Evolutionary conservation across 1,284 basidiomycete species (phyloP).

Genomic region (Ganoderma leucocontextum): DNA sequence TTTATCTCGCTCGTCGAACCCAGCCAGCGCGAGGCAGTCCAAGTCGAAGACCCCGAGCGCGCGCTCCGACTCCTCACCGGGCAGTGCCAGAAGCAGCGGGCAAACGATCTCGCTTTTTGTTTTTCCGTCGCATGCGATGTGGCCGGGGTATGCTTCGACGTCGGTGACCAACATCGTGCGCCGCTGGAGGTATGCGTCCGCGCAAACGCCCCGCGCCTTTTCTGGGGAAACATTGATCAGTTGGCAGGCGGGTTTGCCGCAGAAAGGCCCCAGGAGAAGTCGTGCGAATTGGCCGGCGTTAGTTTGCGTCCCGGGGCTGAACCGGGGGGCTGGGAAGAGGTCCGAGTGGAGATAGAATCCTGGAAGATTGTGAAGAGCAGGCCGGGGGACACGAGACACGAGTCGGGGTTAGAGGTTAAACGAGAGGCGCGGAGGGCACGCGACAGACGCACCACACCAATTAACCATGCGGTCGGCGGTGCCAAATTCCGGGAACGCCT

Average conservation of each 20-base stretch:
- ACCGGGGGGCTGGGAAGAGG: slow-evolving; percentile 64
- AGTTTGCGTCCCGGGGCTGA: slow-evolving; percentile 17
- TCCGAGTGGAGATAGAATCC: slow-evolving; percentile 84
- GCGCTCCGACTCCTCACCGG: slow-evolving; percentile 41
- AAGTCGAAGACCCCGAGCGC: slow-evolving; percentile 85
- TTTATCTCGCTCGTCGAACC: slow-evolving; percentile 80
- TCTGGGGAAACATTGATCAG: slow-evolving; percentile 70
- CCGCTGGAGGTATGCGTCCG: slow-evolving; percentile 70
- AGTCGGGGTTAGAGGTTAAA: background rate
- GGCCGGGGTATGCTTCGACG: slow-evolving; percentile 84
- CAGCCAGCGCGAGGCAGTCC: slow-evolving; percentile 77
- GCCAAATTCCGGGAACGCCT: slow-evolving; percentile 72
- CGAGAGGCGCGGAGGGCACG: background rate
- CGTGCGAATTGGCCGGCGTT: slow-evolving; percentile 24
- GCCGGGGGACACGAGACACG: background rate
- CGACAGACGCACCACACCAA: slow-evolving; percentile 79
- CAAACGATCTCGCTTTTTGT: slow-evolving; percentile 89
- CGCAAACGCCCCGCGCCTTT: slow-evolving; percentile 80
- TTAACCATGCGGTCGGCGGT: slow-evolving; percentile 73
- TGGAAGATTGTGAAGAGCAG: slow-evolving; percentile 39
- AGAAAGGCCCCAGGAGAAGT: slow-evolving; percentile 85
- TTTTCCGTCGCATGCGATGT: slow-evolving; percentile 89
- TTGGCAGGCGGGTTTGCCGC: slow-evolving; percentile 89
- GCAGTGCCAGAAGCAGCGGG: slow-evolving; percentile 62
- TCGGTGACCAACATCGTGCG: slow-evolving; percentile 72